Conservation (phyloP, 345 rosid genomes). For the Brassica rapa region DNA sequence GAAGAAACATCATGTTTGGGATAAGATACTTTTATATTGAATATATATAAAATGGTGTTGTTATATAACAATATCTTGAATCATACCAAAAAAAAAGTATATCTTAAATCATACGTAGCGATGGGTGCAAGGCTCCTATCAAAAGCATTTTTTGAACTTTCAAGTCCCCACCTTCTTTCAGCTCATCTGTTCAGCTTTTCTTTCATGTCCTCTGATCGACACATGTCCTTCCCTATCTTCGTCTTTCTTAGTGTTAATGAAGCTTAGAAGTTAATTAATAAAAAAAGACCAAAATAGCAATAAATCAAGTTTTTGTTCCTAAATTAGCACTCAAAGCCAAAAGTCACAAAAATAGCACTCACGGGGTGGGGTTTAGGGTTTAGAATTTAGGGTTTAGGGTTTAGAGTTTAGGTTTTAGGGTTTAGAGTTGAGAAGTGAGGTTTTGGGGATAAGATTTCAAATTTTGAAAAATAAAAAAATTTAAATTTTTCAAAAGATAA, state of each 20-base stretch:
- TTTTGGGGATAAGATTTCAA: too few species aligned
- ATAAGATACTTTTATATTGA: not conserved
- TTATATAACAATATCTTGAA: conserved; percentile 10
- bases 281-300: too few species aligned
- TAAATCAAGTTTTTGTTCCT: too few species aligned
- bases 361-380: too few species aligned
- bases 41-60: not conserved
- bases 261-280: too few species aligned
- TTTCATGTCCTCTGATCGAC: conserved; percentile 22
- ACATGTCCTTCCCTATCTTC: conserved; percentile 18
- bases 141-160: conserved; percentile 15
- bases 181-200: conserved; percentile 19
- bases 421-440: too few species aligned
- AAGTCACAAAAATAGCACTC: too few species aligned
- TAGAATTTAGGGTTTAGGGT: too few species aligned
- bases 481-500: too few species aligned
- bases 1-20: not conserved
- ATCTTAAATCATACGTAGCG: conserved; percentile 55
- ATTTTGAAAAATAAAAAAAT: too few species aligned
- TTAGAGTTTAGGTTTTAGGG: too few species aligned
- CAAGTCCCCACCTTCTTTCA: conserved; percentile 42
- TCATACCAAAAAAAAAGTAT: conserved; percentile 34
- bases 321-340: too few species aligned
- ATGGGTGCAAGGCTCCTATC: conserved; percentile 78
- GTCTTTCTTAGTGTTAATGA: conserved; percentile 4